Conservation (phyloP, 257 asterid species). For the Gentiana straminea region DNA sequence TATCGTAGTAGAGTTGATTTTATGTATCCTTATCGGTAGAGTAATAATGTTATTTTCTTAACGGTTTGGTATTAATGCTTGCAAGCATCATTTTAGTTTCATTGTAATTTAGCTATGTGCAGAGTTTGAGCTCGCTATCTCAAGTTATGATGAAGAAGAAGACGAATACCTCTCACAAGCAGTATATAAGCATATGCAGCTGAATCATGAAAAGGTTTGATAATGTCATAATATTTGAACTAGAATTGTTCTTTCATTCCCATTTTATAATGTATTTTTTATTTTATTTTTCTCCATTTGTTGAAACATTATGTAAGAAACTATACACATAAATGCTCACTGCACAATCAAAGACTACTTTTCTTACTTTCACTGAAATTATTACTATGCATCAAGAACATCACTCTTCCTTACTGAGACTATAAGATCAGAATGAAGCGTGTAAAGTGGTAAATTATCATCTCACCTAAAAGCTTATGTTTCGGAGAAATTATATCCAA, state of each 20-base stretch:
- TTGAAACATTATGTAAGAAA: background rate
- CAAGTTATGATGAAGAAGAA: conserved; percentile 85
- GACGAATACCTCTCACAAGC: conserved; percentile 73
- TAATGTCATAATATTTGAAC: conserved; percentile 10
- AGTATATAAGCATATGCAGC: conserved; percentile 75
- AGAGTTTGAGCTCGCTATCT: conserved; percentile 28
- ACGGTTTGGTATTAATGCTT: conserved; percentile 1
- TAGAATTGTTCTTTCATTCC: background rate
- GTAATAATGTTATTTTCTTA: no score
- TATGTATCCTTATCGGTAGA: no score
- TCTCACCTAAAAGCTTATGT: no score
- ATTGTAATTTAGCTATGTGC: conserved; percentile 27
- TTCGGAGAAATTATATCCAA: no score
- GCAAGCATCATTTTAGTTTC: conserved; percentile 17
- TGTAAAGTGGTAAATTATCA: no score
- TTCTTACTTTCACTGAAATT: no score
- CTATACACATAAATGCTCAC: no score
- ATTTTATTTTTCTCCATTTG: conserved; percentile 1
- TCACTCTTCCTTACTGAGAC: no score
- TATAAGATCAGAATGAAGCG: no score
- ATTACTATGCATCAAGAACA: no score
- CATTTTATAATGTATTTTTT: background rate
- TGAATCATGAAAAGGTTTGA: conserved; percentile 56
- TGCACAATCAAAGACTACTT: no score
- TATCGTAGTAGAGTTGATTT: no score